phyloP scores from a whole-genome alignment of 495 filamentous ascomycete genomes.

The Trichoderma orchidacearum region DNA sequence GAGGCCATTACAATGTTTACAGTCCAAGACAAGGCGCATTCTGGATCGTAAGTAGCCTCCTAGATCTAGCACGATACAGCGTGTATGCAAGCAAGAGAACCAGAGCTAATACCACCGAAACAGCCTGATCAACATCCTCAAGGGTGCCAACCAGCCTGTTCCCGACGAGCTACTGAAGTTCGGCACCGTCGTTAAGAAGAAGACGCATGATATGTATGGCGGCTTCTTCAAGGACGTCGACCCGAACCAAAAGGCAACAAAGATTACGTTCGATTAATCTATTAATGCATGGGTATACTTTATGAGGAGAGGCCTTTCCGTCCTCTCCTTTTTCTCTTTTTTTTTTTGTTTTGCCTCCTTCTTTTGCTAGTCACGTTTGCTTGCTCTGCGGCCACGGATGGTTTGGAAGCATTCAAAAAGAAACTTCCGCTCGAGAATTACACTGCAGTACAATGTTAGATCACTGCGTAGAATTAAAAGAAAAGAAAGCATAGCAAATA shows the following conservation, averaged over 20 bases:
- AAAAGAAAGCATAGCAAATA: constrained; percentile 6
- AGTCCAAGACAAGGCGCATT: constrained; percentile 78
- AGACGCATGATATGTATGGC: constrained; percentile 84
- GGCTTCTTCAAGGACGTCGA: constrained; percentile 81
- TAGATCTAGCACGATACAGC: not conserved
- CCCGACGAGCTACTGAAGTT: constrained; percentile 85
- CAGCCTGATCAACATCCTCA: constrained; percentile 78
- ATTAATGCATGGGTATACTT: constrained; percentile 4
- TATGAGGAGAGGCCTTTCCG: not conserved
- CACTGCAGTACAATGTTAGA: constrained; percentile 20
- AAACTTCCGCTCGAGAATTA: constrained; percentile 46
- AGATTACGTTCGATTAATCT: constrained; percentile 80
- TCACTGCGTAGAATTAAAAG: constrained; percentile 2
- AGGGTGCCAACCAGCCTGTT: constrained; percentile 74
- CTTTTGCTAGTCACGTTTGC: constrained; percentile 1
- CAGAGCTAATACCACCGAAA: not conserved
- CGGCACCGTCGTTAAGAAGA: constrained; percentile 97
- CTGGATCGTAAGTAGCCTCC: constrained; percentile 54
- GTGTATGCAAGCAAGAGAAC: not conserved
- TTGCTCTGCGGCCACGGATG: constrained; percentile 15
- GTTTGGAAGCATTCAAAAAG: constrained; percentile 34
- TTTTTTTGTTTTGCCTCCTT: not conserved
- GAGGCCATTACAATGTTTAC: constrained; percentile 92
- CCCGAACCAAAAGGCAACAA: constrained; percentile 67
- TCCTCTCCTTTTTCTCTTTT: not conserved